These are phyloP conservation scores for Beauveria sp. DNA, from an alignment of 2,329 filamentous ascomycete species.

Conservation along the genomic window DNA sequence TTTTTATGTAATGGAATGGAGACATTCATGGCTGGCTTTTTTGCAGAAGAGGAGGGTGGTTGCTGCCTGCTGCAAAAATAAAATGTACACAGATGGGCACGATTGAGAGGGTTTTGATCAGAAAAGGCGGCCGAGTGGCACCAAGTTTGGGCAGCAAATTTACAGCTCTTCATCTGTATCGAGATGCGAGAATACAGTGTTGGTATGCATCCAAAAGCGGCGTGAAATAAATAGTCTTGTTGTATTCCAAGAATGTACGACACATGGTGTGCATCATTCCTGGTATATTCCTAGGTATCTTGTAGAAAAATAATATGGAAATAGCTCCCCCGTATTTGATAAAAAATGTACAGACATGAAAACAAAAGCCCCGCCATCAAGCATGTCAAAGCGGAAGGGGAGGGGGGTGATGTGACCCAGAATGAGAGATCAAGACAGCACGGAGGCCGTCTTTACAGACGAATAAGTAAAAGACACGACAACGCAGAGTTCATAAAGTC, in stretches of 20 bases:
- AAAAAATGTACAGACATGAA: background rate
- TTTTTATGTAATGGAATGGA: background rate
- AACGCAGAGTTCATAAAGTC: background rate
- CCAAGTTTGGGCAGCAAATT: background rate
- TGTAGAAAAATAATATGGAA: background rate
- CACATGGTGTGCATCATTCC: background rate
- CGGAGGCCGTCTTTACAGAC: background rate
- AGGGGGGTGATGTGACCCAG: too few species aligned
- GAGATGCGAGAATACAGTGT: too few species aligned
- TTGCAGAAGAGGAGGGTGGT: too few species aligned
- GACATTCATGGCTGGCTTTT: background rate
- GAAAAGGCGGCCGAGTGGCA: background rate
- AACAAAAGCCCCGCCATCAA: background rate
- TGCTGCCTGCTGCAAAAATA: too few species aligned
- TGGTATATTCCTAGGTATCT: background rate
- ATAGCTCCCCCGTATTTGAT: background rate
- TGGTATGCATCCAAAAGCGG: background rate
- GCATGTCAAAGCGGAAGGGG: too few species aligned
- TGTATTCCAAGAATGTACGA: background rate
- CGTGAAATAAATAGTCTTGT: background rate
- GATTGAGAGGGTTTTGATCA: background rate
- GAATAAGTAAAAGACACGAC: background rate
- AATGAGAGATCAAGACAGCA: background rate
- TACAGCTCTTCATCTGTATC: too few species aligned
- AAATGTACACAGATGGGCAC: too few species aligned